Evolutionary conservation across 1,284 basidiomycete genomes (phyloP).

Genomic region (Naganishia sp.): DNA sequence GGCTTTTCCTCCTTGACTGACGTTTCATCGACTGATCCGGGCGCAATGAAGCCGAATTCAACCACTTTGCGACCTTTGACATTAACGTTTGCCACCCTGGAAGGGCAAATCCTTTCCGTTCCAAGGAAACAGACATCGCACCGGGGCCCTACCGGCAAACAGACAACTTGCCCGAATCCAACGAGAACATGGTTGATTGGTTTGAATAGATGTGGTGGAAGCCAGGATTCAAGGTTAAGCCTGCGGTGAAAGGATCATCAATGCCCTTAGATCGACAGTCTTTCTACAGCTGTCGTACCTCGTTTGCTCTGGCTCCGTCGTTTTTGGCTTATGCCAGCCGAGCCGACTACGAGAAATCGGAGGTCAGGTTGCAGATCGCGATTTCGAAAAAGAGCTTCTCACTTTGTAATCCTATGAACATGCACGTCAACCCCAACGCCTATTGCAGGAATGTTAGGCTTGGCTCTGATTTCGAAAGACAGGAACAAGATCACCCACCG

Average conservation of each 20-base stretch:
- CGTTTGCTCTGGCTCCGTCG: slow-evolving; percentile 85
- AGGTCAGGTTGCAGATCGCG: background rate
- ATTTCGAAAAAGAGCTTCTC: background rate
- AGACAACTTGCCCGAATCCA: slow-evolving; percentile 85
- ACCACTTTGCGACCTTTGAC: slow-evolving; percentile 48
- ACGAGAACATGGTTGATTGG: slow-evolving; percentile 87
- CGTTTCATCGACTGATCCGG: slow-evolving; percentile 45
- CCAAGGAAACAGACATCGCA: slow-evolving; percentile 70
- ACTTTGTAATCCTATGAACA: slow-evolving; percentile 89
- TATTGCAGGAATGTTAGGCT: background rate
- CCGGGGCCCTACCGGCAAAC: slow-evolving; percentile 75
- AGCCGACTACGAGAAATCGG: slow-evolving; percentile 58
- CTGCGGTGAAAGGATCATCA: slow-evolving; percentile 42
- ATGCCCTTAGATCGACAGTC: background rate
- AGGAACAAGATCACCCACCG: background rate
- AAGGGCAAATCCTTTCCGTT: slow-evolving; percentile 53
- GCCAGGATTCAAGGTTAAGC: slow-evolving; percentile 86
- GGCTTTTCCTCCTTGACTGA: slow-evolving; percentile 50
- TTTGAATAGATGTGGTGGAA: slow-evolving; percentile 73
- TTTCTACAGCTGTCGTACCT: slow-evolving; percentile 56
- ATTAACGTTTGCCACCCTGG: slow-evolving; percentile 45
- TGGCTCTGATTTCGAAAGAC: background rate
- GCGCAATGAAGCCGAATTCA: slow-evolving; percentile 60
- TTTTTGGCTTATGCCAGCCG: slow-evolving; percentile 82
- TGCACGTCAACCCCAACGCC: slow-evolving; percentile 91